Percentiles rank a stretch among this genome's conserved stretches.
Conservation (phyloP, 768 basidiomycete genomes). For the Termitomyces sp. region DNA sequence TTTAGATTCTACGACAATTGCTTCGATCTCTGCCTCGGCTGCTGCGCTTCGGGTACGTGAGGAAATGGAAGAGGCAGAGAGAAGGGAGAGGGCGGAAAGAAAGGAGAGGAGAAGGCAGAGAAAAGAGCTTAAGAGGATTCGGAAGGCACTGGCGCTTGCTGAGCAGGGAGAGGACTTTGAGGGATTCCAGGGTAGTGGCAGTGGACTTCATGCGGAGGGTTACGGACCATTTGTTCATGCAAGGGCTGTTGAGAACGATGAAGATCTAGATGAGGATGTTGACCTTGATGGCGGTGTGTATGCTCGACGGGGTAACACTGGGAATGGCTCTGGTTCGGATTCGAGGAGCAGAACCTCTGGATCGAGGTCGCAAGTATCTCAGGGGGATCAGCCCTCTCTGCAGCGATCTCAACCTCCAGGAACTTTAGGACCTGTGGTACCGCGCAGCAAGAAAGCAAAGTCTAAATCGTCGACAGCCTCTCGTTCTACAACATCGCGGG, state of each 20-base stretch:
- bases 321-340: slow-evolving; percentile 43
- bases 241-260: slow-evolving; percentile 16
- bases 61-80: slow-evolving; percentile 33
- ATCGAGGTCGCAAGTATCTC: slow-evolving; percentile 24
- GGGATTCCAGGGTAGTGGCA: slow-evolving; percentile 52
- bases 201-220: slow-evolving; percentile 11
- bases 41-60: slow-evolving; percentile 30
- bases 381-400: slow-evolving; percentile 6
- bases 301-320: slow-evolving; percentile 27
- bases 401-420: background rate
- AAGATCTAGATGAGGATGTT: slow-evolving; percentile 42
- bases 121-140: slow-evolving; percentile 24
- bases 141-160: slow-evolving; percentile 31
- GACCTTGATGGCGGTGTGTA: slow-evolving; percentile 61
- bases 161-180: slow-evolving; percentile 45
- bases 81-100: slow-evolving; percentile 47
- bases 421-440: background rate
- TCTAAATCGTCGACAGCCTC: slow-evolving; percentile 30
- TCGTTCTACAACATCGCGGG: slow-evolving; percentile 17
- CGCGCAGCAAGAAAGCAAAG: slow-evolving; percentile 17
- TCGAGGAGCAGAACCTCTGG: slow-evolving; percentile 59
- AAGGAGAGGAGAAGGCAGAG: slow-evolving; percentile 30
- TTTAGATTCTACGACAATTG: slow-evolving; percentile 54
- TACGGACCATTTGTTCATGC: slow-evolving; percentile 15
- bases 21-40: slow-evolving; percentile 40